Conservation (phyloP, 257 asterid genomes). For the Buddleja alternifolia region DNA sequence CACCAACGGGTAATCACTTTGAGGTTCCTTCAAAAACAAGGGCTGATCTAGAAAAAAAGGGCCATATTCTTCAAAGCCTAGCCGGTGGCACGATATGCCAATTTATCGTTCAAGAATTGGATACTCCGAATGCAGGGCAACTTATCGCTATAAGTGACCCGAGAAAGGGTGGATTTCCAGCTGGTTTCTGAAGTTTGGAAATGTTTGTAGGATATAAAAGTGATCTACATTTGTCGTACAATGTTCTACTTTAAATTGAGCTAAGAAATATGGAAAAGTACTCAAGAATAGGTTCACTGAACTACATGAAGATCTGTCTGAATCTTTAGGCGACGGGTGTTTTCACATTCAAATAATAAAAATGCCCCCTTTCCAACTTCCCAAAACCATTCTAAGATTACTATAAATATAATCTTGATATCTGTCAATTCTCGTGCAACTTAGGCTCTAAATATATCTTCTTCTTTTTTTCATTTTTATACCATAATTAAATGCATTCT, state of each 20-base stretch:
- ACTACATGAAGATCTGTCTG: too few relatives aligned
- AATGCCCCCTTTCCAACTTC: too few relatives aligned
- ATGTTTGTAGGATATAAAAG: not conserved
- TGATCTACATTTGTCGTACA: not conserved
- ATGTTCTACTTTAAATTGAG: not conserved
- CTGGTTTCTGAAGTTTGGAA: constrained; percentile 43
- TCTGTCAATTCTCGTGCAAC: too few relatives aligned
- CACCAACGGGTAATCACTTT: constrained; percentile 57
- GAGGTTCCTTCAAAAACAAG: constrained; percentile 48
- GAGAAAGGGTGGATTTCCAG: constrained; percentile 77
- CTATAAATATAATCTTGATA: too few relatives aligned
- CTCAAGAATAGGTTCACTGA: too few relatives aligned
- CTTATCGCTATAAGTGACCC: constrained; percentile 72
- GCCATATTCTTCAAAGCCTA: constrained; percentile 52
- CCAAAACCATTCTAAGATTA: too few relatives aligned
- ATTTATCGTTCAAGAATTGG: constrained; percentile 49
- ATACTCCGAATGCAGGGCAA: constrained; percentile 23
- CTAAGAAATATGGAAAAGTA: not conserved
- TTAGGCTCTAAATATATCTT: too few relatives aligned
- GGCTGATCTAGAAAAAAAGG: constrained; percentile 44
- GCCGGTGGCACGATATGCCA: constrained; percentile 67
- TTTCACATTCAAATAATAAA: too few relatives aligned
- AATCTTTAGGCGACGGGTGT: too few relatives aligned
- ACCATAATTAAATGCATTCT: too few relatives aligned
- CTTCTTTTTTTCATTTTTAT: too few relatives aligned